Conservation (phyloP, 2,329 filamentous ascomycete species). For the Hypoxylon sp. region DNA sequence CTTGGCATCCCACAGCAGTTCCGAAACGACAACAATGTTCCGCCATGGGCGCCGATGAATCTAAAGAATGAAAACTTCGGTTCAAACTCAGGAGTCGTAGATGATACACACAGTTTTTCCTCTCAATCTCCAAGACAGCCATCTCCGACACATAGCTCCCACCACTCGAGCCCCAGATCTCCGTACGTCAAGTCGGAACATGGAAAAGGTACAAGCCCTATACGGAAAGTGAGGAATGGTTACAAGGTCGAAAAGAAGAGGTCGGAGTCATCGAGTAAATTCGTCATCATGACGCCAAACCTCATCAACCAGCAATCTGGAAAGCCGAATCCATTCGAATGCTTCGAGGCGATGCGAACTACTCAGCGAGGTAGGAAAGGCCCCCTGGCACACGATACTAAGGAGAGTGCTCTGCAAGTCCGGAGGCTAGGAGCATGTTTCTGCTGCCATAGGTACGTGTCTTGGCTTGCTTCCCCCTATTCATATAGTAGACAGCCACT, state of each 20-base stretch:
- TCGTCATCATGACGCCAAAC: conserved; percentile 69
- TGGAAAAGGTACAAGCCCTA: conserved; percentile 53
- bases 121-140: conserved; percentile 50
- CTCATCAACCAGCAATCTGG: conserved; percentile 67
- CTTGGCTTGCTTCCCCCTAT: not conserved
- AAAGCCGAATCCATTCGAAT: conserved; percentile 67
- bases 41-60: conserved; percentile 61
- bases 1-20: conserved; percentile 58
- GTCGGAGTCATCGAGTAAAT: conserved; percentile 60
- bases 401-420: conserved; percentile 68
- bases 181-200: conserved; percentile 48
- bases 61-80: conserved; percentile 54
- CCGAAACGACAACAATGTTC: conserved; percentile 56
- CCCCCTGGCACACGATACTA: conserved; percentile 67
- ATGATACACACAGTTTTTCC: conserved; percentile 54
- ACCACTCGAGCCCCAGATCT: conserved; percentile 50
- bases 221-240: conserved; percentile 60
- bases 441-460: conserved; percentile 64
- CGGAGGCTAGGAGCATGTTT: conserved; percentile 70
- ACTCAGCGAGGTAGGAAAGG: conserved; percentile 71
- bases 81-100: conserved; percentile 54
- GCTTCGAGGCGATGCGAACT: conserved; percentile 67
- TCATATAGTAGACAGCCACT: conserved; percentile 1
- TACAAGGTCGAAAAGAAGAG: conserved; percentile 65
- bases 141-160: conserved; percentile 45